Evolutionary conservation across 176 grass and related monocot genomes (phyloP).

Genomic region (Triticum dicoccoides): DNA sequence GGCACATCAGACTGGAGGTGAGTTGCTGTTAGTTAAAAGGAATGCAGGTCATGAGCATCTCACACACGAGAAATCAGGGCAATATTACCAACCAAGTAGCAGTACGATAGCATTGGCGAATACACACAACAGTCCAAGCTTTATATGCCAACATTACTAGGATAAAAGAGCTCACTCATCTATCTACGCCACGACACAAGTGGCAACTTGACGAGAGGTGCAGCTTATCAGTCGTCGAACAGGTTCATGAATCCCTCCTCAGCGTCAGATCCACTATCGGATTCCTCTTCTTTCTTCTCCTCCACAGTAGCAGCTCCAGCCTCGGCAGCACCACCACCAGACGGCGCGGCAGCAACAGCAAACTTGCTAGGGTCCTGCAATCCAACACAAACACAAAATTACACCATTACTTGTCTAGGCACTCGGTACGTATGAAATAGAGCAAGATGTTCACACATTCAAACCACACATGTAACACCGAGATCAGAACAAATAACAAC

Average conservation of each 20-base stretch:
- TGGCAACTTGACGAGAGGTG: slow-evolving; percentile 4
- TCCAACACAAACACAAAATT: background rate
- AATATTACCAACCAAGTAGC: background rate
- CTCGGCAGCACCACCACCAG: slow-evolving; percentile 12
- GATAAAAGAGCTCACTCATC: background rate
- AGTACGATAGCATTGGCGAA: background rate
- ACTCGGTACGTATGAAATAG: background rate
- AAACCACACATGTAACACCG: background rate
- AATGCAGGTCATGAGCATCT: background rate
- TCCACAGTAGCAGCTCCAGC: slow-evolving; percentile 23
- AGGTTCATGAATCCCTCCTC: slow-evolving; percentile 62
- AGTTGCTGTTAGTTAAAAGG: no score
- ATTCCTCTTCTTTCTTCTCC: slow-evolving; percentile 60
- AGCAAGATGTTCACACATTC: background rate
- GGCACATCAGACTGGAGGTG: no score
- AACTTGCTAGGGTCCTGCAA: slow-evolving; percentile 79
- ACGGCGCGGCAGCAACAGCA: slow-evolving; percentile 18
- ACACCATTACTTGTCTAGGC: background rate
- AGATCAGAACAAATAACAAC: background rate
- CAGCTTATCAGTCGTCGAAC: slow-evolving; percentile 54
- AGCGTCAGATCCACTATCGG: slow-evolving; percentile 42
- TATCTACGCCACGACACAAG: slow-evolving; percentile 8
- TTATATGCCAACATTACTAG: background rate
- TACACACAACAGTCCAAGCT: background rate
- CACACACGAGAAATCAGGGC: background rate